A percentile compares a stretch with the other conserved stretches of the same genome.
Evolutionary conservation across 2,329 filamentous ascomycete genomes (phyloP).

Genomic region (Alternaria novae-zelandiae): DNA sequence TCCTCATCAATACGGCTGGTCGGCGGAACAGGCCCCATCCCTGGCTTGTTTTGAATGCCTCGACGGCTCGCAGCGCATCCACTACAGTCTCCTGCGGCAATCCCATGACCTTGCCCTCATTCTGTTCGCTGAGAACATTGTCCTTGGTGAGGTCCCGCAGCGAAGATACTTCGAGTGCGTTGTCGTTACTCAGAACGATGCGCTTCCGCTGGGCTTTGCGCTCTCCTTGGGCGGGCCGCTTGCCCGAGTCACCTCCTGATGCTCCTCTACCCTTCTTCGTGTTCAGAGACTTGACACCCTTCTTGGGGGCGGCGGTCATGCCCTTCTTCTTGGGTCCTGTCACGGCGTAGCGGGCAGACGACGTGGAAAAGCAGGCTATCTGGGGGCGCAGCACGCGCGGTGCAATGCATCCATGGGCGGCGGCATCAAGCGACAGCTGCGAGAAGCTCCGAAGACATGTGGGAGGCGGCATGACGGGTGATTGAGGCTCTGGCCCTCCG

Average conservation of each 20-base stretch:
- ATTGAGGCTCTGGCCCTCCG: slow-evolving; percentile 32
- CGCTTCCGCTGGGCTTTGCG: slow-evolving; percentile 86
- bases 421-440: slow-evolving; percentile 38
- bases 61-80: slow-evolving; percentile 80
- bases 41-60: slow-evolving; percentile 91
- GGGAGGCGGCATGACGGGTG: slow-evolving; percentile 39
- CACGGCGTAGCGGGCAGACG: slow-evolving; percentile 34
- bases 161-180: slow-evolving; percentile 78
- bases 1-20: slow-evolving; percentile 78
- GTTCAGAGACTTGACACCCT: slow-evolving; percentile 48
- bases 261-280: slow-evolving; percentile 54
- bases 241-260: slow-evolving; percentile 47
- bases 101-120: slow-evolving; percentile 70
- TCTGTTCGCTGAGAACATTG: slow-evolving; percentile 48
- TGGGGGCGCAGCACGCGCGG: slow-evolving; percentile 35
- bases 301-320: slow-evolving; percentile 38
- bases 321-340: slow-evolving; percentile 34
- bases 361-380: slow-evolving; percentile 46
- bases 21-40: slow-evolving; percentile 85
- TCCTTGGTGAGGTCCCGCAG: slow-evolving; percentile 68
- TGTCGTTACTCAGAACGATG: slow-evolving; percentile 91
- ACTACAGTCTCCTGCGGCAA: slow-evolving; percentile 73
- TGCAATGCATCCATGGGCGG: slow-evolving; percentile 26
- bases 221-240: slow-evolving; percentile 74
- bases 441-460: slow-evolving; percentile 42